Base-by-base conservation (phyloP, 2,329 filamentous ascomycete genomes). In the Pseudogymnoascus sp. region DNA sequence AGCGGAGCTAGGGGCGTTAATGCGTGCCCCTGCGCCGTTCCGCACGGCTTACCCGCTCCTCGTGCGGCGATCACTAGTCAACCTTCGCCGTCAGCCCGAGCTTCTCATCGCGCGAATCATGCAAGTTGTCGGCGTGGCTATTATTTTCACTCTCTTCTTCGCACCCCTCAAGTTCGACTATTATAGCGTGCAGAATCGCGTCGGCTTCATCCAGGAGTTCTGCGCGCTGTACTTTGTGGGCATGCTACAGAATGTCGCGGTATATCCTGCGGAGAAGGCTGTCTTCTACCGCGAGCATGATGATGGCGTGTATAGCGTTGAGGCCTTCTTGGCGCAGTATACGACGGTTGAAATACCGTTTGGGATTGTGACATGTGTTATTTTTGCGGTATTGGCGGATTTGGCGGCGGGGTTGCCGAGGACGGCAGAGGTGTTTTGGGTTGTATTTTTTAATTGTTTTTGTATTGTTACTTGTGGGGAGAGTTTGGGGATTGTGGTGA, bases 211-310 rank as follows among this genome's bases (percentile, higher is more conserved):
- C 0, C 84, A 90, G 64, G 82, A 91, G 68, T 78, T 90, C 28
- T 81, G 83, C 1, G 84, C 86, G 0, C 81, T 89, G 34, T 88
- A 88, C 71, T 88, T 88, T 65, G 82, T 89, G 1, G 88, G 88
- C 26, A 90, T 91, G 86, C 77, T 91, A 10, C 86, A 91, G 70
- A 90, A 90, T 67, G 84, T 90, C 3, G 85, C 86, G 2, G 78
- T 89, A 6, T 90, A 90, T 67, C 88, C 88, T 0, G 75, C 75
- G 38, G 88, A 90, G 68, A 79, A 86, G 3, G 86, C 89, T 60
- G 86, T 90, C 0, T 91, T 90, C 70, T 89, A 90, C 68, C 81
- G 85, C 64, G 88, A 92, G 72, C 81, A 88, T 65, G 85, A 86
- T 62, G 88, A 92, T 70, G 80, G 82, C 5, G 83, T 86, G 2